Base-by-base conservation (phyloP, 352 stramenopile species). In the Globisporangium cystogenes region DNA sequence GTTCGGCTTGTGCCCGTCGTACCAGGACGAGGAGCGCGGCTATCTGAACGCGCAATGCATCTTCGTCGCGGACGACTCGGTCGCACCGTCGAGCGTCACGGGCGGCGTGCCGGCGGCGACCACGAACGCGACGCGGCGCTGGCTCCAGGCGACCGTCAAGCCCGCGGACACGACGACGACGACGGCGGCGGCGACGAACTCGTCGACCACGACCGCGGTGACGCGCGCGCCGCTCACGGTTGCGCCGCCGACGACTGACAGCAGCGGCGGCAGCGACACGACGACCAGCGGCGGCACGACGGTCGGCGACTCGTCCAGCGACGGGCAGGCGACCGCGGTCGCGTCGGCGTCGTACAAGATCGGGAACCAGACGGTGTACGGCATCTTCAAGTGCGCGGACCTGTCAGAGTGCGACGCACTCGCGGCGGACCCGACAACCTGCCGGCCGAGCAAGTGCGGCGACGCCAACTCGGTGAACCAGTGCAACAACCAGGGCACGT, bases 11-110 rank as follows among this genome's bases (percentile, higher is more conserved):
- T 94, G 83, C 44, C 83, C 83, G 48, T 91, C 82, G n/a, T 94
- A 82, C 61, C 83, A 94, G 54, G 78, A 68, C 42, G 60, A 72
- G 16, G 70, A 86, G 48, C 65, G 74, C 40, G 78, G 76, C 31
- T 92, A 87, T 62, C 48, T 94, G n/a, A 92, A 94, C 53, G 74
- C 78, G 23, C 83, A 94, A 52, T 94, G 83, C 49, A 68, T 94
- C 3, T 89, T 94, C 33, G 76, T 90, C 24, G 77, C 80, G 15
- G 74, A 89, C 60, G 72, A 90, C 51, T 58, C 51, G 51, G 57
- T 59, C 16, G 39, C 43, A 11, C 67, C 63, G 20, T 15, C 70
- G 20, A 57, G 42, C 7, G 44, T 27, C 16, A 51, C 43, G n/a
- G 33, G 7, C 33, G 20, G 43, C 42, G 39, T 12, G n/a, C 24